Evolutionary conservation across 2,329 filamentous ascomycete species (phyloP).

Genomic region (Chlorencoelia australis): DNA sequence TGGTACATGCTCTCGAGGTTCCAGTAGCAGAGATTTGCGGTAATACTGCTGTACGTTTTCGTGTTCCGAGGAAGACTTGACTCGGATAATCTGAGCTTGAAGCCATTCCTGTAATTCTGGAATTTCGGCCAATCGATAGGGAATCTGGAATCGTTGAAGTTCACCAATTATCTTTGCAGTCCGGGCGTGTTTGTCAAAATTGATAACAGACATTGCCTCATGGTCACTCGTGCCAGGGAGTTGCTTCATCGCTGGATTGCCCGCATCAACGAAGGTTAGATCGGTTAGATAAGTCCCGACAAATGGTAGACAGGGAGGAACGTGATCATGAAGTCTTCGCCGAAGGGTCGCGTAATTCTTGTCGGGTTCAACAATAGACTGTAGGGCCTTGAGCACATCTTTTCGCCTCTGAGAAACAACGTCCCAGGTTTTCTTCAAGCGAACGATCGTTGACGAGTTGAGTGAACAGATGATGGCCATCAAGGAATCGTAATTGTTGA

Average conservation of each 20-base stretch:
- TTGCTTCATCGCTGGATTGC: slow-evolving; percentile 77
- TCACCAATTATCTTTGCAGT: slow-evolving; percentile 95
- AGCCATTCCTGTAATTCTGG: slow-evolving; percentile 92
- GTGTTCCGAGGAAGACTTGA: slow-evolving; percentile 40
- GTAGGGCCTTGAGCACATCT: slow-evolving; percentile 65
- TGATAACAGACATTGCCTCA: slow-evolving; percentile 74
- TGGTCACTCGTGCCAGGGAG: slow-evolving; percentile 46
- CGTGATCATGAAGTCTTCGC: slow-evolving; percentile 70
- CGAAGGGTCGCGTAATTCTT: slow-evolving; percentile 87
- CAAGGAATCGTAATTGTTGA: slow-evolving; percentile 91
- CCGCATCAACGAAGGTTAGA: slow-evolving; percentile 89
- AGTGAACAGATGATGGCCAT: slow-evolving; percentile 96
- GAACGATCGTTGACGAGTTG: slow-evolving; percentile 82
- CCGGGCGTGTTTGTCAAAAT: slow-evolving; percentile 93
- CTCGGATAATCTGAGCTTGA: slow-evolving; percentile 69
- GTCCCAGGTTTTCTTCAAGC: slow-evolving; percentile 89
- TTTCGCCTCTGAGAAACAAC: slow-evolving; percentile 75
- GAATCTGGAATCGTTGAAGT: slow-evolving; percentile 90
- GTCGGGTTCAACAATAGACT: slow-evolving; percentile 77
- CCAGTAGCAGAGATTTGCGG: slow-evolving; percentile 54
- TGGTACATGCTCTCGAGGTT: slow-evolving; percentile 40
- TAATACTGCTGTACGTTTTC: slow-evolving; percentile 57
- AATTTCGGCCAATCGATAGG: slow-evolving; percentile 73
- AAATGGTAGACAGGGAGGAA: slow-evolving; percentile 89
- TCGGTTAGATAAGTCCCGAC: slow-evolving; percentile 95